Percentiles rank a stretch among this genome's conserved stretches.
Conservation (phyloP, 192 early-diverging fungal genomes). For the Pilaira anomala region DNA sequence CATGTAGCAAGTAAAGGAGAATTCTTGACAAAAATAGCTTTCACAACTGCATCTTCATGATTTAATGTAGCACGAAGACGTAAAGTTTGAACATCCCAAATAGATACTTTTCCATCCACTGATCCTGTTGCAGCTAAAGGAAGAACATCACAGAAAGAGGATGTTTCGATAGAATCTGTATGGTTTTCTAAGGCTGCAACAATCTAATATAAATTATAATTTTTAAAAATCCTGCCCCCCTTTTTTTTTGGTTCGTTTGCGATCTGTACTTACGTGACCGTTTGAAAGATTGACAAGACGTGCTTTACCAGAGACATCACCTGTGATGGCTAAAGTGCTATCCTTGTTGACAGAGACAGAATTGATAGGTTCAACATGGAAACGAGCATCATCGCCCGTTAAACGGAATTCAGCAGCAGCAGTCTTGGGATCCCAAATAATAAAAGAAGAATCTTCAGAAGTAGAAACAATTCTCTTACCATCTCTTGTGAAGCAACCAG, state of each 20-base stretch:
- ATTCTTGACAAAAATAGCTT: slow-evolving; percentile 66
- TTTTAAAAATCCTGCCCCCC: neutral
- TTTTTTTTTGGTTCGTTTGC: no score
- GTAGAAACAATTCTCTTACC: slow-evolving; percentile 85
- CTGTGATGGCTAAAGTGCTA: slow-evolving; percentile 75
- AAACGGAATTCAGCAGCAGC: slow-evolving; percentile 64
- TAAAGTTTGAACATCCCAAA: slow-evolving; percentile 90
- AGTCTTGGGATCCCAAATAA: slow-evolving; percentile 93
- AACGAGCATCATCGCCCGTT: slow-evolving; percentile 73
- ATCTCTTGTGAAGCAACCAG: slow-evolving; percentile 87
- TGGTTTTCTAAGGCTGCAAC: slow-evolving; percentile 81
- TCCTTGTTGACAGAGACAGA: slow-evolving; percentile 72
- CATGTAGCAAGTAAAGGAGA: slow-evolving; percentile 69
- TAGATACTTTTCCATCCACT: slow-evolving; percentile 81
- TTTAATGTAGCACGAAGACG: slow-evolving; percentile 75
- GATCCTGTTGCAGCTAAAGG: slow-evolving; percentile 82
- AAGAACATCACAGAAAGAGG: slow-evolving; percentile 71
- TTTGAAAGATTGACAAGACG: slow-evolving; percentile 72
- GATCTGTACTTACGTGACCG: slow-evolving; percentile 58
- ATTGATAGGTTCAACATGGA: slow-evolving; percentile 79
- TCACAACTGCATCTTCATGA: slow-evolving; percentile 87
- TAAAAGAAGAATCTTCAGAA: slow-evolving; percentile 77
- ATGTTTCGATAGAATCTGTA: slow-evolving; percentile 83
- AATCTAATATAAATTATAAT: slow-evolving; percentile 47
- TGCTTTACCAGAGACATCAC: slow-evolving; percentile 75